Evolutionary conservation across 75 land plant genomes (phyloP).

Genomic region (Pseudotsuga menziesii): DNA sequence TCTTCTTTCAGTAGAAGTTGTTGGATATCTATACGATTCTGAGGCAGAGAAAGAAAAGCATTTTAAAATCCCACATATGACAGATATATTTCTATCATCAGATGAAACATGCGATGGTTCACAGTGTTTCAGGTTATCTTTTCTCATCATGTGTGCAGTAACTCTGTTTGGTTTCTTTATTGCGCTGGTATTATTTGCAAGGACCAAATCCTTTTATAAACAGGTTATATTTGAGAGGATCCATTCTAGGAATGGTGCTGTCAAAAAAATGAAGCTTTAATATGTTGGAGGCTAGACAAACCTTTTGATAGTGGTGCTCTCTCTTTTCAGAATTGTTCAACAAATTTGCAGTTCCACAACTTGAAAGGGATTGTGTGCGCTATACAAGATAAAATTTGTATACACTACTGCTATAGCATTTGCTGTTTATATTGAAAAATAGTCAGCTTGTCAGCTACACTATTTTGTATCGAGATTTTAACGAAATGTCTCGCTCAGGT

Average conservation of each 20-base stretch:
- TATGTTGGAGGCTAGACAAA: no score
- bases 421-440: no score
- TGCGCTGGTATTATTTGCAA: constrained; percentile 34
- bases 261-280: no score
- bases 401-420: no score
- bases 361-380: no score
- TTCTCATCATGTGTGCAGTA: constrained; percentile 67
- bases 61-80: background rate
- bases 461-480: no score
- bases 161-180: constrained; percentile 46
- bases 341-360: no score
- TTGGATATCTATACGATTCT: constrained; percentile 89
- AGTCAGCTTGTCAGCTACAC: no score
- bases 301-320: no score
- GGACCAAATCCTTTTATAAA: constrained; percentile 59
- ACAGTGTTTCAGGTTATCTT: constrained; percentile 72
- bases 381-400: no score
- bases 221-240: constrained; percentile 31
- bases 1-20: constrained; percentile 72
- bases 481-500: no score
- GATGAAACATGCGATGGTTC: constrained; percentile 50
- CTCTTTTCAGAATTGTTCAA: no score
- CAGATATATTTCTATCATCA: constrained; percentile 8
- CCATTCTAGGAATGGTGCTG: background rate
- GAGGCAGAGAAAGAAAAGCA: constrained; percentile 40